phyloP scores from a whole-genome alignment of 306 rosid species.

The Bauhinia variegata region DNA sequence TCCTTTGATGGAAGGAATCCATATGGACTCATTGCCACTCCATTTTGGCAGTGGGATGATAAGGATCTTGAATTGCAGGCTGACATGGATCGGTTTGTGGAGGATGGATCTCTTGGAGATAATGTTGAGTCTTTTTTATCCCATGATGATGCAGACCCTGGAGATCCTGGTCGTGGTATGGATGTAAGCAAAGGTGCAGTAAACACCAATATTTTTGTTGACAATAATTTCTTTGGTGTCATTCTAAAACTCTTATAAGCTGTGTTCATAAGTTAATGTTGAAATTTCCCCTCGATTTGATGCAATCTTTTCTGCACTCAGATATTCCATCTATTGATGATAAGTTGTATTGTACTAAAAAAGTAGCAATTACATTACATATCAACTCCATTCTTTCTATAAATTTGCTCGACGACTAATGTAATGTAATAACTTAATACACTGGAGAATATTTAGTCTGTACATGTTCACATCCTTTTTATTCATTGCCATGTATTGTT shows the following conservation, averaged over 20 bases:
- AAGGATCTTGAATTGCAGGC: conserved; percentile 99
- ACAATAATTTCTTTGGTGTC: conserved; percentile 33
- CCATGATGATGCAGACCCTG: conserved; percentile 91
- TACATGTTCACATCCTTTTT: conserved; percentile 13
- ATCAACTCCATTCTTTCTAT: neutral
- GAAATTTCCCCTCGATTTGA: conserved; percentile 21
- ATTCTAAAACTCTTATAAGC: no score
- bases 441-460: conserved; percentile 21
- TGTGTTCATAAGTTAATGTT: conserved; percentile 21
- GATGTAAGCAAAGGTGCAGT: conserved; percentile 95
- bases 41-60: conserved; percentile 99
- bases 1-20: conserved; percentile 58
- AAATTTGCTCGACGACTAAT: neutral
- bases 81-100: conserved; percentile 96
- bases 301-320: conserved; percentile 1
- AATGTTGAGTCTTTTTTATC: conserved; percentile 98
- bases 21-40: conserved; percentile 78
- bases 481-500: neutral
- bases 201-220: conserved; percentile 41
- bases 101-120: no score
- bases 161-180: conserved; percentile 93
- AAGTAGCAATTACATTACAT: conserved; percentile 4
- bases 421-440: neutral
- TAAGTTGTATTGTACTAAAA: conserved; percentile 18
- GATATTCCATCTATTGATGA: neutral